phyloP scores from a whole-genome alignment of 805 yeast species.

The Limtongia smithiae region DNA sequence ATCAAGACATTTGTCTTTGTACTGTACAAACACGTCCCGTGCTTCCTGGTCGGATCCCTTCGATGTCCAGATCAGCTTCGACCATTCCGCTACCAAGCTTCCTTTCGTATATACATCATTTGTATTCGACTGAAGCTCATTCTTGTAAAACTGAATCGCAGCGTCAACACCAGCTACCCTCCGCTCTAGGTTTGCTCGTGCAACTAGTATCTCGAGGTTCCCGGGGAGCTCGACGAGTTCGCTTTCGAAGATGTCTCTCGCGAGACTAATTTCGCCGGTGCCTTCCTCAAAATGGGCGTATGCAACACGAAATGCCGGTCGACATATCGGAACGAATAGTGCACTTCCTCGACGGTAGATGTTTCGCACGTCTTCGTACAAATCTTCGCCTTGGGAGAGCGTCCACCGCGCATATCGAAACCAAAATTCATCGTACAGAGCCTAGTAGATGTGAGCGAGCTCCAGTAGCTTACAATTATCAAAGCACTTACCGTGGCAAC shows the following conservation, averaged over 20 bases:
- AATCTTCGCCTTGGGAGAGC: constrained; percentile 32
- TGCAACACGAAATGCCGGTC: constrained; percentile 32
- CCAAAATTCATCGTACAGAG: constrained; percentile 64
- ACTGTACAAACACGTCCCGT: constrained; percentile 26
- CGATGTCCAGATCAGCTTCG: constrained; percentile 28
- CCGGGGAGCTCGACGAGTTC: constrained; percentile 34
- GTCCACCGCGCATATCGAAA: constrained; percentile 57
- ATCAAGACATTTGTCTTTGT: constrained; percentile 27
- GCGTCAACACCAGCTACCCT: constrained; percentile 21
- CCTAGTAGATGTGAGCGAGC: constrained; percentile 33
- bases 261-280: constrained; percentile 31
- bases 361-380: constrained; percentile 39
- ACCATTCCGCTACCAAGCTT: constrained; percentile 30
- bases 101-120: constrained; percentile 23
- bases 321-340: constrained; percentile 33
- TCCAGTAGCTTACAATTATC: neutral
- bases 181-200: constrained; percentile 32
- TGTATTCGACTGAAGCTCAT: constrained; percentile 13
- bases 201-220: constrained; percentile 33
- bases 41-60: constrained; percentile 32
- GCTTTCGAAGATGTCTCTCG: constrained; percentile 32
- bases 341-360: constrained; percentile 53
- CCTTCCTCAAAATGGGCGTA: constrained; percentile 37
- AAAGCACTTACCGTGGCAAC: constrained; percentile 44
- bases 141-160: constrained; percentile 22